phyloP scores from a whole-genome alignment of 768 basidiomycete genomes.

The Panaeolus cyanescens region DNA sequence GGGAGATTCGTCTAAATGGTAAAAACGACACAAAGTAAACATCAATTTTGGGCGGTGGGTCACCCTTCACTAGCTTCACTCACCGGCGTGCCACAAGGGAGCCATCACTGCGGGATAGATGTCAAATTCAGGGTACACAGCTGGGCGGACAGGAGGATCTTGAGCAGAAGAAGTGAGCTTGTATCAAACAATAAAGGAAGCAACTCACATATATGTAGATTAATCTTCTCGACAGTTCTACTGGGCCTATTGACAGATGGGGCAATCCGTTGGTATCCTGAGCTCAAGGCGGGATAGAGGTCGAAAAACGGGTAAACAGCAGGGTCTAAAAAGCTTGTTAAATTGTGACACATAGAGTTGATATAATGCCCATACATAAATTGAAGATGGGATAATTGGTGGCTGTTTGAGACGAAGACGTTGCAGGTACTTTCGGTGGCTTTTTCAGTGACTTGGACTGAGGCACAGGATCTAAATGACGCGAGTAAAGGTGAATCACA shows the following conservation, averaged over 20 bases:
- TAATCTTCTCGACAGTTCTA: not conserved
- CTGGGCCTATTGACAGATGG: not conserved
- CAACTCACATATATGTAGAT: not conserved
- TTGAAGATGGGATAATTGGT: slow-evolving; percentile 12
- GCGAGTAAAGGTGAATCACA: not conserved
- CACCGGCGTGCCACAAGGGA: not conserved
- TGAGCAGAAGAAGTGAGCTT: not conserved
- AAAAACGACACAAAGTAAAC: not conserved
- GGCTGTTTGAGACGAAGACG: not conserved
- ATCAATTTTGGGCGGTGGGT: too few species aligned
- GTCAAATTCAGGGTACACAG: slow-evolving; percentile 7
- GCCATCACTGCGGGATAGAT: slow-evolving; percentile 8
- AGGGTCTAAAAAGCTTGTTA: slow-evolving; percentile 6
- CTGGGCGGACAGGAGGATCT: not conserved
- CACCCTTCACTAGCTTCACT: not conserved
- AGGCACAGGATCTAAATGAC: not conserved
- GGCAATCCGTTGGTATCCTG: not conserved
- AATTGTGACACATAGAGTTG: not conserved
- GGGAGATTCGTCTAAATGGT: not conserved
- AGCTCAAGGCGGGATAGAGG: not conserved
- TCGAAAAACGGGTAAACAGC: slow-evolving; percentile 11
- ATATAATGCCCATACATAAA: slow-evolving; percentile 9
- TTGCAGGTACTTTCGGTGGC: not conserved
- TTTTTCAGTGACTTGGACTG: not conserved
- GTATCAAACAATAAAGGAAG: not conserved